Conservation (phyloP, 768 basidiomycete species). For the Lactifluus rugatus region DNA sequence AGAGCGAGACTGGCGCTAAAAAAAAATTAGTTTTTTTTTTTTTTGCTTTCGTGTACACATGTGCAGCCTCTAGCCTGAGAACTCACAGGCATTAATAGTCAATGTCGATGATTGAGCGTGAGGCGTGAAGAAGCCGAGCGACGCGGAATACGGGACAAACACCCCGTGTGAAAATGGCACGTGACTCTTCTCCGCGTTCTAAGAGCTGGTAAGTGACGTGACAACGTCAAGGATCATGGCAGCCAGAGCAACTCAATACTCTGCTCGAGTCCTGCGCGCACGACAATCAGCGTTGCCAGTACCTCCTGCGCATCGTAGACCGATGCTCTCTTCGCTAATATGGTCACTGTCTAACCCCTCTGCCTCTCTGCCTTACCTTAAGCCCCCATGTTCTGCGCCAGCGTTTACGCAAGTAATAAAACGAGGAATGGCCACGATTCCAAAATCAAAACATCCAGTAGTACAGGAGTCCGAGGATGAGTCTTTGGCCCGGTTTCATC, state of each 20-base stretch:
- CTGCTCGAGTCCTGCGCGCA: conserved; percentile 7
- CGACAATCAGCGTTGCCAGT: not conserved
- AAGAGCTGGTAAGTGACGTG: no score
- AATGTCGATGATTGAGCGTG: not conserved
- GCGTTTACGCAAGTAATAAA: conserved; percentile 2
- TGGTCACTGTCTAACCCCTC: conserved; percentile 20
- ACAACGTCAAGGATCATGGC: not conserved
- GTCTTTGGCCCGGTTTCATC: conserved; percentile 4
- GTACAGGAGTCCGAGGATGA: conserved; percentile 4
- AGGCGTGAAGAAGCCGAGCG: not conserved
- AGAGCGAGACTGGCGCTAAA: not conserved
- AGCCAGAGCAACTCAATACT: conserved; percentile 1
- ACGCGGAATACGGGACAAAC: not conserved
- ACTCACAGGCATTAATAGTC: conserved; percentile 41
- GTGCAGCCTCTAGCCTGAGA: not conserved
- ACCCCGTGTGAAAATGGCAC: conserved; percentile 7
- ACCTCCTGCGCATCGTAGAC: conserved; percentile 14
- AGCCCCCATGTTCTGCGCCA: not conserved
- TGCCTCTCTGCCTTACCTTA: conserved; percentile 6
- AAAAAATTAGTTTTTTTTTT: not conserved
- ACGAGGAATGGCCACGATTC: conserved; percentile 14
- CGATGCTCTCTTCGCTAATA: conserved; percentile 18
- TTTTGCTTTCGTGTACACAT: not conserved
- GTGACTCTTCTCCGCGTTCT: not conserved
- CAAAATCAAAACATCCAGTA: not conserved